These are phyloP conservation scores for Nemania bipapillata DNA, from an alignment of 2,329 filamentous ascomycete species.

Conservation along the genomic window DNA sequence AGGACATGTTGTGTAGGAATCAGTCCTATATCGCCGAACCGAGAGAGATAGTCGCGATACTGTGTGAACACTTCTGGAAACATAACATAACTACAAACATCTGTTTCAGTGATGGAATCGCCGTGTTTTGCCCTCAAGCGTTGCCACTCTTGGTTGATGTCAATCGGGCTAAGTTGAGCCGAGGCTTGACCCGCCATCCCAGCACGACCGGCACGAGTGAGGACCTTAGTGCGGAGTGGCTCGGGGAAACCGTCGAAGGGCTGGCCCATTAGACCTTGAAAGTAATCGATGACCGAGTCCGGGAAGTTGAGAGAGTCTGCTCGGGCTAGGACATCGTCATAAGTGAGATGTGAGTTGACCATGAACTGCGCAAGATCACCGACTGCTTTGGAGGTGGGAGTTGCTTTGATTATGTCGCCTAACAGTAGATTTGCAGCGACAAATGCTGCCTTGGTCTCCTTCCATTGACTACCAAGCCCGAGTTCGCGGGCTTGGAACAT, in stretches of 20 bases:
- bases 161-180: background rate
- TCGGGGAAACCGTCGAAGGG: slow-evolving; percentile 15
- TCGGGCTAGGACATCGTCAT: background rate
- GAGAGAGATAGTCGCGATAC: background rate
- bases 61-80: background rate
- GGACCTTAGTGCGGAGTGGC: background rate
- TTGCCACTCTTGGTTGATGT: background rate
- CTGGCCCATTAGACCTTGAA: slow-evolving; percentile 8
- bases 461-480: slow-evolving; percentile 6
- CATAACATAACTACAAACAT: background rate
- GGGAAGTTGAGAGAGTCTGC: slow-evolving; percentile 2
- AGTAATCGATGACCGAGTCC: slow-evolving; percentile 10
- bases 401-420: slow-evolving; percentile 15
- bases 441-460: slow-evolving; percentile 12
- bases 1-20: background rate
- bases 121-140: background rate
- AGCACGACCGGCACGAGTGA: background rate
- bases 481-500: slow-evolving; percentile 19
- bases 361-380: slow-evolving; percentile 19
- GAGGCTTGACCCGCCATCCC: background rate
- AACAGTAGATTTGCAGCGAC: background rate
- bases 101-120: background rate
- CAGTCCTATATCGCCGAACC: background rate
- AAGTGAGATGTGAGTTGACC: slow-evolving; percentile 3
- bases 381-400: slow-evolving; percentile 12